Base-by-base conservation (phyloP, 2,329 filamentous ascomycete genomes). In the Fusarium tuaranense region DNA sequence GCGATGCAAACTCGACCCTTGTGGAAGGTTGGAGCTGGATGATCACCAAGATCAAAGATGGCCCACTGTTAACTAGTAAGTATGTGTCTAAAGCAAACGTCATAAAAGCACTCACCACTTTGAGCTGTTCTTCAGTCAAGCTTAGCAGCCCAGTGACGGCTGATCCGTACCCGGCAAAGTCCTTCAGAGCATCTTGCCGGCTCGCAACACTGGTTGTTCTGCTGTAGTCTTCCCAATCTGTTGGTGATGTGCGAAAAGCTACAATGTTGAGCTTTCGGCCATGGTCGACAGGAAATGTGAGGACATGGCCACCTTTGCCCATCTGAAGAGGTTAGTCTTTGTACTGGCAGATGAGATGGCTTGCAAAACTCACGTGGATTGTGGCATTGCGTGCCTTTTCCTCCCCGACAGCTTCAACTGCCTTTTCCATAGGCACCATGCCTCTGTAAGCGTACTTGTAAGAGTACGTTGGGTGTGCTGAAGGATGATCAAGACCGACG, bases 371-470 rank as follows among this genome's bases (percentile, higher is more conserved):
- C 16, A 79, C 77, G 32, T 78, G 75, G 67, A 80, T 78, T 20
- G 72, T 79, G 1, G 79, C 73, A 32, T 83, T 83, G 44, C 70
- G 71, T 0, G 81, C 80, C 61, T 78, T 78, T 30, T 82, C 70
- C 10, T 76, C 69, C 0, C 87, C 88, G 3, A 93, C 76, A 2
- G 86, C 84, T 5, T 84, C 81, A 2, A 86, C 82, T 0, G 90
- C 89, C 51, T 88, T 82, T 2, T 87, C 82, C 86, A 93, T 91
- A 0, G 80, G 76, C 0, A 83, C 63, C 8, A 82, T 65, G 1
- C 79, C 81, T 0, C 91, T 84, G 73, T 92, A 92, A 0, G 88
- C 90, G 76, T 90, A 89, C 75, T 90, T 90, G 22, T 88, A 85
- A 0, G 86, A 87, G 70, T 89, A 92, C 0, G 77, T 69, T 0